Evolutionary conservation across 140 eudicot genomes (phyloP), one percentile per base, ranked within the genome.

Genomic region (Bidens hawaiensis): DNA sequence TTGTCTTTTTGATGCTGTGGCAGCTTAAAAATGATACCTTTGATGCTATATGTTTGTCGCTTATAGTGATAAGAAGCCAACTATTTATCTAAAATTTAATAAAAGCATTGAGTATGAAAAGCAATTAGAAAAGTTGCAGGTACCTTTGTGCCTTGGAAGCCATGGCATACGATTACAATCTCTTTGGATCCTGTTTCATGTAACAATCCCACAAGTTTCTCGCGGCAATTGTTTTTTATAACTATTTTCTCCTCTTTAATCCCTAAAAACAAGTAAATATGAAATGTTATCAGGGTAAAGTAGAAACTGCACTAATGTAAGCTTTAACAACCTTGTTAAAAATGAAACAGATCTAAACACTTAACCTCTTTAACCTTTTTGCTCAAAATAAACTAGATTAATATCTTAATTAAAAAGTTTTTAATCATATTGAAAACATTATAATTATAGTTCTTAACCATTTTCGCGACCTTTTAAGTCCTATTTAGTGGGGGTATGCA

Each of bases 171-270:
- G 46, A 30, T 47, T 48, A 64, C 60, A 27, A 47, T 48, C 46
- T 64, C 59, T 64, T 30, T 48, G 31, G 70, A 47, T 10, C 70
- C 43, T 47, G 59, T 64, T 17, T 64, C 59, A 1, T 64, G 68
- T 43, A 64, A 64, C 46, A 64, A 13, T 12, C 60, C 70, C 47
- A 48, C 70, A 47, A 64, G 70, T 64, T 64, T 64, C 70, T 48
- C 60, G 0, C 47, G 31, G 1, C 58, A 10, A 2, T 64, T 47
- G 27, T 64, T 47, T 47, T 47, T 19, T 64, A 64, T 64, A 7
- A 19, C 21, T 18, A 64, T 48, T 47, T 64, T 28, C 59, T 46
- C 30, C 6, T 47, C 59, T 64, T 47, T 40, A 64, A 30, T 47
- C 28, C 59, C 60, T 48, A 22, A 46, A 64, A 64, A 26, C 27